Base-by-base conservation (phyloP, 2,329 filamentous ascomycete genomes). In the Trichoderma endophyticum region DNA sequence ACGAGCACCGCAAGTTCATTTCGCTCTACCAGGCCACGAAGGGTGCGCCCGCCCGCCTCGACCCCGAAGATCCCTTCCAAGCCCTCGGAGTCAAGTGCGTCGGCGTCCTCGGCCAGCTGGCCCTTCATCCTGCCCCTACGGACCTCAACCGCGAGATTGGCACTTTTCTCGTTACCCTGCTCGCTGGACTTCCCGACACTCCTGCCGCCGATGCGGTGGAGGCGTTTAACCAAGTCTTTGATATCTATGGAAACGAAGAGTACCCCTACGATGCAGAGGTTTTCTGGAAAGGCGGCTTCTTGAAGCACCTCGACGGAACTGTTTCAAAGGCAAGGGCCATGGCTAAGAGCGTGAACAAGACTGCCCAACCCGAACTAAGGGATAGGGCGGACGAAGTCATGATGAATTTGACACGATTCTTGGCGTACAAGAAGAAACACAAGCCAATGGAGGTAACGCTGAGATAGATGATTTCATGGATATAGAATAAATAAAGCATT, bases 161-260 rank as follows among this genome's bases (percentile, higher is more conserved):
- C 62, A 83, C 87, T 18, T 92, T 92, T 78, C 82, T 92, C 63
- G 74, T 92, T 68, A 88, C 85, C 2, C 79, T 89, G 6, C 80
- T 91, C 36, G 82, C 84, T 36, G 80, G 80, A 11, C 81, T 88
- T 21, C 87, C 89, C 6, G 81, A 85, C 59, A 86, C 86, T 1
- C 83, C 88, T 2, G 80, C 85, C 2, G 89, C 89, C 2, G 88
- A 91, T 60, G 84, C 84, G 6, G 85, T 92, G 36, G 90, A 92
- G 80, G 88, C 89, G 18, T 81, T 92, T 57, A 89, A 92, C 80
- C 89, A 91, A 79, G 74, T 92, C 21, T 91, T 91, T 75, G 90
- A 92, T 75, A 85, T 92, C 8, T 92, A 92, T 79, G 87, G 85
- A 30, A 88, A 92, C 77, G 88, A 90, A 78, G 84, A 83, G 14